Percentiles rank a stretch among this genome's conserved stretches.
These are phyloP conservation scores for Excoecaria agallocha DNA, from an alignment of 345 rosid genomes.

Conservation along the genomic window DNA sequence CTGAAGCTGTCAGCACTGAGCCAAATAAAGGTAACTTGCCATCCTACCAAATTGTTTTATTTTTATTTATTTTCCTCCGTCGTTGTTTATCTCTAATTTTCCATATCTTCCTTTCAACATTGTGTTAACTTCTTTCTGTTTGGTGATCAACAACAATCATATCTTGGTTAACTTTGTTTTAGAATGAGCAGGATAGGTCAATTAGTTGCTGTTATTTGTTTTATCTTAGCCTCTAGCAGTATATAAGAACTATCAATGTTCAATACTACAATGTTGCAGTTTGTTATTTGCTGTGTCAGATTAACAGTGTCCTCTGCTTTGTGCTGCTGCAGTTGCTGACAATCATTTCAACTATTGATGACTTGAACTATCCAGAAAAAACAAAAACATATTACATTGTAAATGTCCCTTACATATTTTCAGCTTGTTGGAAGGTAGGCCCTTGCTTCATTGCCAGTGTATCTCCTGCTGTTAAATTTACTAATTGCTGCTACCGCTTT, in stretches of 20 bases:
- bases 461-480: too few species aligned
- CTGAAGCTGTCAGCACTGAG: conserved; percentile 76
- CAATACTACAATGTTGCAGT: background rate
- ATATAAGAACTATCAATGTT: conserved; percentile 5
- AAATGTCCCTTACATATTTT: conserved; percentile 87
- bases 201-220: background rate
- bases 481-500: background rate
- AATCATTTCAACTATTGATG: conserved; percentile 76
- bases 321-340: conserved; percentile 68
- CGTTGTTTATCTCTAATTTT: background rate
- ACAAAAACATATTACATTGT: conserved; percentile 80
- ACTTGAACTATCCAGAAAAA: conserved; percentile 96
- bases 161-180: background rate
- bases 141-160: background rate
- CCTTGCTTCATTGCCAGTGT: conserved; percentile 1
- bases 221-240: background rate
- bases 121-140: background rate
- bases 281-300: background rate
- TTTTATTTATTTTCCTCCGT: background rate
- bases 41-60: background rate
- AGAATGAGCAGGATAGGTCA: background rate
- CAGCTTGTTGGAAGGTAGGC: conserved; percentile 88
- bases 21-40: conserved; percentile 66
- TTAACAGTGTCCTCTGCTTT: background rate
- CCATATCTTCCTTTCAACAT: background rate